These are phyloP conservation scores for Euphorbia peplus DNA, from an alignment of 345 rosid genomes.

Conservation along the genomic window DNA sequence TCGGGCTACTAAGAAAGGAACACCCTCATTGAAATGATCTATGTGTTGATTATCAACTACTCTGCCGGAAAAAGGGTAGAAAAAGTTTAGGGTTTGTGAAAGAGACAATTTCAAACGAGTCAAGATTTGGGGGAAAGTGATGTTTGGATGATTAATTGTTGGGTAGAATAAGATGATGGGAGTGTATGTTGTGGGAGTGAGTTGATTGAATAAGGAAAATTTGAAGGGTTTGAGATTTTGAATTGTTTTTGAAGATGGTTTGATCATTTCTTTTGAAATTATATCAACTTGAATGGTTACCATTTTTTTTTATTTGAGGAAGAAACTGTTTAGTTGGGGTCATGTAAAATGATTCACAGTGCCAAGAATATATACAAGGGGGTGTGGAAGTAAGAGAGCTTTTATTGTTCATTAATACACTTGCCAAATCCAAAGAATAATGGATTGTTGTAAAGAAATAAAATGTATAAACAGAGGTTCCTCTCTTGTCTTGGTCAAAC, in stretches of 20 bases:
- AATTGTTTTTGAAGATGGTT: conserved; percentile 20
- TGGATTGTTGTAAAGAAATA: too few relatives aligned
- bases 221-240: conserved; percentile 12
- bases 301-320: too few relatives aligned
- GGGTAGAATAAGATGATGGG: conserved; percentile 24
- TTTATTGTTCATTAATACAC: too few relatives aligned
- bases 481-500: too few relatives aligned
- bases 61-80: conserved; percentile 25
- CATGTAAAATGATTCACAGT: too few relatives aligned
- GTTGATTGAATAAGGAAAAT: conserved; percentile 20
- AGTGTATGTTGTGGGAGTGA: conserved; percentile 23
- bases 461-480: too few relatives aligned
- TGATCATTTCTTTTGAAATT: conserved; percentile 18
- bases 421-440: too few relatives aligned
- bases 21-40: conserved; percentile 20
- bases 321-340: too few relatives aligned
- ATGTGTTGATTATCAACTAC: conserved; percentile 9
- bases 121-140: not conserved
- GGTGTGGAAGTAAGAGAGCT: too few relatives aligned
- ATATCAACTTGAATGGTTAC: conserved; percentile 14
- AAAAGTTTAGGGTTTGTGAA: conserved; percentile 16
- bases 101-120: conserved; percentile 18
- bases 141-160: not conserved
- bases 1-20: conserved; percentile 13
- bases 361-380: too few relatives aligned